Conservation (phyloP, 352 stramenopile genomes). For the Phytophthora pluvialis region DNA sequence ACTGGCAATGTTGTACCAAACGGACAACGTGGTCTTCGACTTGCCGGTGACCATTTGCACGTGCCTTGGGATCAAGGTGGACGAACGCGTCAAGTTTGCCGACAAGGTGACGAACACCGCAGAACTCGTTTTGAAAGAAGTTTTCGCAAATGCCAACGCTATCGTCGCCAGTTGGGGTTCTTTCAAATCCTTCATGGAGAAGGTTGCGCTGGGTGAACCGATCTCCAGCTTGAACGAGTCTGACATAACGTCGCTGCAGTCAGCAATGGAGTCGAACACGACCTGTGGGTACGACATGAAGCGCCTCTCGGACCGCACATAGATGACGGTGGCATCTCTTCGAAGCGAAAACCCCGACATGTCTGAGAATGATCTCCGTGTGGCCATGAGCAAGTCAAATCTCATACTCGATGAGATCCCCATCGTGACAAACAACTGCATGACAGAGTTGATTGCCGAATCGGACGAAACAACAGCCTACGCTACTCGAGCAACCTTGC, state of each 20-base stretch:
- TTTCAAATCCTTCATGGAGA: constrained; percentile 22
- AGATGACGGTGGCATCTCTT: constrained; percentile 18
- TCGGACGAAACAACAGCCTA: constrained; percentile 17
- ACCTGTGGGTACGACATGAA: constrained; percentile 35
- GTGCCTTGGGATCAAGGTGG: constrained; percentile 8
- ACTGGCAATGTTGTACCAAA: constrained; percentile 37
- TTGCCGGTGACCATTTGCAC: constrained; percentile 44
- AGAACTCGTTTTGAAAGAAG: constrained; percentile 28
- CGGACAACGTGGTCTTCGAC: constrained; percentile 42
- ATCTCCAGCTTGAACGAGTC: constrained; percentile 13
- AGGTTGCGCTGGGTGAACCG: constrained; percentile 13
- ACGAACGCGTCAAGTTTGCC: not conserved
- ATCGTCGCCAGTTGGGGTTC: constrained; percentile 25
- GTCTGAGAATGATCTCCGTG: constrained; percentile 24
- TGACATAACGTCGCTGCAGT: constrained; percentile 18
- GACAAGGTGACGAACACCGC: constrained; percentile 32
- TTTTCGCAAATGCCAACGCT: constrained; percentile 30
- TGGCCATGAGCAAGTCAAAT: constrained; percentile 30
- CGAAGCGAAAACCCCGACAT: constrained; percentile 14
- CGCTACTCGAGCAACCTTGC: constrained; percentile 37
- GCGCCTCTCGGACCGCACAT: constrained; percentile 24
- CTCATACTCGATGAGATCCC: constrained; percentile 52
- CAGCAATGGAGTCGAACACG: constrained; percentile 17
- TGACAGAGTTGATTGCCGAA: constrained; percentile 33
- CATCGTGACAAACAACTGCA: constrained; percentile 40